These are phyloP conservation scores for Ceriops zippeliana DNA, from an alignment of 345 rosid genomes.

Conservation along the genomic window DNA sequence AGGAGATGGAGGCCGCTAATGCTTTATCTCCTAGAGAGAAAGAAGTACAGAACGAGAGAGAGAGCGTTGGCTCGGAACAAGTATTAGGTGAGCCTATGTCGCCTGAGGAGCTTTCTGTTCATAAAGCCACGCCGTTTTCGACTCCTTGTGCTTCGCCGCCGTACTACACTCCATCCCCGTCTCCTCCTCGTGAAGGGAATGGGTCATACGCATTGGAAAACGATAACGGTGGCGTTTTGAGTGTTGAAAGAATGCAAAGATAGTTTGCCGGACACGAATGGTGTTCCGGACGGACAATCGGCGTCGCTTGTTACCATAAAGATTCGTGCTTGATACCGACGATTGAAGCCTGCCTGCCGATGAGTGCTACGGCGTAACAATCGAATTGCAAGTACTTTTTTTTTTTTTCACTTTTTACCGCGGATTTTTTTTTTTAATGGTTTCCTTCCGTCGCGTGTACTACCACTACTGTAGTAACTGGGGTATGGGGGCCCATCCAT, in stretches of 20 bases:
- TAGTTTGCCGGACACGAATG: not conserved
- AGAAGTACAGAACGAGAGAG: not conserved
- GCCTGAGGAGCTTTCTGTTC: slow-evolving; percentile 14
- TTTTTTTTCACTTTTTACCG: not conserved
- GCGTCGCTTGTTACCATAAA: not conserved
- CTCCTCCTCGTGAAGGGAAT: slow-evolving; percentile 37
- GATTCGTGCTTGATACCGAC: not conserved
- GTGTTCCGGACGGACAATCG: not conserved
- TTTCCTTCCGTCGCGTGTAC: not conserved
- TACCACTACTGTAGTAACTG: too few species aligned
- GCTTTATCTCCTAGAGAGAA: not conserved
- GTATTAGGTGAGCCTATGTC: not conserved
- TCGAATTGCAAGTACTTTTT: not conserved
- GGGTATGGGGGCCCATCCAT: not conserved
- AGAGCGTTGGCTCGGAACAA: not conserved
- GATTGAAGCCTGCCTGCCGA: not conserved
- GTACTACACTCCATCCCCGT: slow-evolving; percentile 56
- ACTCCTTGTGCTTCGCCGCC: slow-evolving; percentile 67
- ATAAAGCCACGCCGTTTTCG: slow-evolving; percentile 54
- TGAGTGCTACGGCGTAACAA: slow-evolving; percentile 1
- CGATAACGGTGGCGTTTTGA: not conserved
- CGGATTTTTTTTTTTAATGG: not conserved
- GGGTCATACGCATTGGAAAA: not conserved
- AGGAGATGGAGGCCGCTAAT: slow-evolving; percentile 21
- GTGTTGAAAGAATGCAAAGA: not conserved